phyloP scores from a whole-genome alignment of 2,329 filamentous ascomycete genomes.

The Hymenoscyphus occultus region DNA sequence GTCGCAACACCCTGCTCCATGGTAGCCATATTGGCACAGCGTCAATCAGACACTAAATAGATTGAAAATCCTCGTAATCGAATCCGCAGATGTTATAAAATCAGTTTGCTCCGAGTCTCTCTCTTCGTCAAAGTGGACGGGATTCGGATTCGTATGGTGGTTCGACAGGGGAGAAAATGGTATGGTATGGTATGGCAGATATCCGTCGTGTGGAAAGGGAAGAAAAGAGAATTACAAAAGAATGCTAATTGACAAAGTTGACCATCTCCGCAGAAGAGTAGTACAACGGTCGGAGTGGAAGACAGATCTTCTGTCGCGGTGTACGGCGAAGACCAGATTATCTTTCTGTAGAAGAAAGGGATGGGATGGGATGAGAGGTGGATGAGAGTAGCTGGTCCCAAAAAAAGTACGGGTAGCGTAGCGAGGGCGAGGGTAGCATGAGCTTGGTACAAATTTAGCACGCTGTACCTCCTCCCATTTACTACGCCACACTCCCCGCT shows the following conservation, averaged over 20 bases:
- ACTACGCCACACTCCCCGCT: not conserved
- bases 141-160: not conserved
- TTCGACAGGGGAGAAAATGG: not conserved
- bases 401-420: not conserved
- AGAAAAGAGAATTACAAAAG: conserved; percentile 24
- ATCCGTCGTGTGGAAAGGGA: not conserved
- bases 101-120: not conserved
- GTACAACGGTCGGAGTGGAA: conserved; percentile 3
- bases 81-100: not conserved
- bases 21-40: conserved; percentile 32
- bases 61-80: conserved; percentile 7
- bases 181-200: too few relatives aligned
- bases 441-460: conserved; percentile 4
- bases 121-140: not conserved
- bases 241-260: conserved; percentile 28
- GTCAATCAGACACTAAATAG: conserved; percentile 6
- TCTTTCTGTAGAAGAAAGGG: conserved; percentile 7
- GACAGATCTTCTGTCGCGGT: not conserved
- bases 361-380: not conserved
- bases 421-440: too few relatives aligned
- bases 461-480: not conserved
- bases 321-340: not conserved
- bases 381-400: not conserved
- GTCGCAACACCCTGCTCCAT: conserved; percentile 56
- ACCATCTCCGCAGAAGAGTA: conserved; percentile 31